phyloP scores from a whole-genome alignment of 768 basidiomycete genomes.

The Boletus speciosus region DNA sequence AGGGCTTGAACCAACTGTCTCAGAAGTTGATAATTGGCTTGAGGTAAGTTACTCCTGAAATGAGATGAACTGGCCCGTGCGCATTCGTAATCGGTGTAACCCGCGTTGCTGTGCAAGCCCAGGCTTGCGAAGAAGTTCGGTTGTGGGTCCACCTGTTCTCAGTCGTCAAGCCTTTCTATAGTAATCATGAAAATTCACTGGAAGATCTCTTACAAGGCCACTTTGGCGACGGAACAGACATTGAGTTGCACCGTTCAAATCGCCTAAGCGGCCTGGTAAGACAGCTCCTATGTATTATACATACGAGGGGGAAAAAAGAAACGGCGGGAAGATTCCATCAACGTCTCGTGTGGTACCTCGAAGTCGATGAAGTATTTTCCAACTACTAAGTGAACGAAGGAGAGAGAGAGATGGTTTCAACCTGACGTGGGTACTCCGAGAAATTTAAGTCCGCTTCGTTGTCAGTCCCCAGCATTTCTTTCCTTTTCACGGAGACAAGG shows the following conservation, averaged over 20 bases:
- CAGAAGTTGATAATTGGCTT: background rate
- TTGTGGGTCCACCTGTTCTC: background rate
- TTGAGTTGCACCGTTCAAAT: background rate
- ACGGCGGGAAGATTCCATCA: background rate
- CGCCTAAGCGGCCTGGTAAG: slow-evolving; percentile 1
- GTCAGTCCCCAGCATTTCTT: too few relatives aligned
- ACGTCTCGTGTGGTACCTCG: background rate
- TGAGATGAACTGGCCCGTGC: slow-evolving; percentile 15
- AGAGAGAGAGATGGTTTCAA: background rate
- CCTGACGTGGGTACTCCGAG: background rate
- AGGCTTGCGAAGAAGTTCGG: background rate
- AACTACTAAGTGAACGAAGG: background rate
- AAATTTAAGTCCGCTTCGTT: background rate
- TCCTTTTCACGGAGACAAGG: background rate
- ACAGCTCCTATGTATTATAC: slow-evolving; percentile 1
- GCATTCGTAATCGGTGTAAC: background rate
- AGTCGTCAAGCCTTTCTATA: background rate
- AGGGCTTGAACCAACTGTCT: background rate
- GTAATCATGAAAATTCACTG: background rate
- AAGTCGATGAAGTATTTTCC: background rate
- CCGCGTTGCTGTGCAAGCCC: slow-evolving; percentile 3
- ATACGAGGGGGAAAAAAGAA: background rate
- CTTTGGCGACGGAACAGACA: slow-evolving; percentile 2
- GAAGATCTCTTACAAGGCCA: slow-evolving; percentile 9
- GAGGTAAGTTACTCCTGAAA: background rate